A percentile compares a stretch with the other conserved stretches of the same genome.
These are phyloP conservation scores for Pythium scleroteichum DNA, from an alignment of 352 stramenopile species.

Conservation along the genomic window DNA sequence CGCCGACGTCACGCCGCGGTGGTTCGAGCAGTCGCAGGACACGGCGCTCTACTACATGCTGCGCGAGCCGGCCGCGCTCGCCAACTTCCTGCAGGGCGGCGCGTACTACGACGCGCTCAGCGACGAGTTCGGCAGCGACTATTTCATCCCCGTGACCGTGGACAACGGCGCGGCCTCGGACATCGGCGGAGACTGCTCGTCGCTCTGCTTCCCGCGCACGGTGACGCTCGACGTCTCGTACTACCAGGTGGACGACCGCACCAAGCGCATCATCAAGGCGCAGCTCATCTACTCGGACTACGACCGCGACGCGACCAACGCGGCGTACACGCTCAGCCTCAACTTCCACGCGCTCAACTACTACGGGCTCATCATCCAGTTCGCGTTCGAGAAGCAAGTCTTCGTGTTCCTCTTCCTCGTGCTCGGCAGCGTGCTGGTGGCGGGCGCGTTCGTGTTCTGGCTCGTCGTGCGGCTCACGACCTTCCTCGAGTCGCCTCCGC, in stretches of 20 bases:
- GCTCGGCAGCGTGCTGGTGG: constrained; percentile 87
- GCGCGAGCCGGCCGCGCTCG: constrained; percentile 88
- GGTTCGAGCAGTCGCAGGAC: constrained; percentile 93
- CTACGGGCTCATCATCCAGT: constrained; percentile 95
- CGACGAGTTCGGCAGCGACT: constrained; percentile 72
- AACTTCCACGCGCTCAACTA: constrained; percentile 95
- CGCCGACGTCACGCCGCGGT: constrained; percentile 91
- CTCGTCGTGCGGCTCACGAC: constrained; percentile 90
- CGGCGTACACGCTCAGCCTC: constrained; percentile 91
- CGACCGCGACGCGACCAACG: constrained; percentile 87
- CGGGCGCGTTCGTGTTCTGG: constrained; percentile 88
- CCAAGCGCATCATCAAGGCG: constrained; percentile 93
- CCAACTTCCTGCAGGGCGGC: constrained; percentile 83
- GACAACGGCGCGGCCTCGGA: constrained; percentile 77
- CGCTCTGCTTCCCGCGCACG: constrained; percentile 90
- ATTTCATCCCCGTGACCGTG: constrained; percentile 94
- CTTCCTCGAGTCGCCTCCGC: constrained; percentile 88
- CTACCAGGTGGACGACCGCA: constrained; percentile 89
- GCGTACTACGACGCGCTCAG: constrained; percentile 71
- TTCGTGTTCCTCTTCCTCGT: constrained; percentile 94
- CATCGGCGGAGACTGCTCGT: constrained; percentile 88
- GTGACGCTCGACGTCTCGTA: constrained; percentile 94
- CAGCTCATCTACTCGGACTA: constrained; percentile 92
- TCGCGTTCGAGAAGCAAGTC: constrained; percentile 93
- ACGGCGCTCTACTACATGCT: constrained; percentile 92